Base-by-base conservation (phyloP, 176 grass and related monocot genomes). In the Zea luxurians region DNA sequence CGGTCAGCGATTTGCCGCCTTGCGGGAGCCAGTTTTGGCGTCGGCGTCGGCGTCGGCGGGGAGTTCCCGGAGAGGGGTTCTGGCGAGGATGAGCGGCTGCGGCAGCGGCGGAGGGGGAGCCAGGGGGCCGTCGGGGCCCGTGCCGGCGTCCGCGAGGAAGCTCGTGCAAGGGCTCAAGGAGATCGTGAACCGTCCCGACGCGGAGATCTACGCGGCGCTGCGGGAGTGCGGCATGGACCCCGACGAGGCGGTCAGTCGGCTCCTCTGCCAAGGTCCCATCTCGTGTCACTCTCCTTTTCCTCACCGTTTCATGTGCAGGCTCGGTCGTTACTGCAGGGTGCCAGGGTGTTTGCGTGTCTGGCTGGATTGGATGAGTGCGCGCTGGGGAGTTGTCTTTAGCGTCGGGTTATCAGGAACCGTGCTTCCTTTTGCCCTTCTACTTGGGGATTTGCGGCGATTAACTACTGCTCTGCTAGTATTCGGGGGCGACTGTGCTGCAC, bases 141-240 rank as follows among this genome's bases (percentile, higher is more conserved):
- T 99, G 76, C 92, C 92, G 67, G 78, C 76, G 83, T 74, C 85
- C 71, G 81, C 92, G 61, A 88, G 92, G 89, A 94, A 87, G 78
- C 77, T 99, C 18, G 90, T 99, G 61, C 96, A 95, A 88, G 93
- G 87, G 57, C 84, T 99, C 6, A 99, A 90, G 88, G 96, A 99
- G 92, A 99, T 99, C 86, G 96, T 99, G 55, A 95, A 87, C 86
- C 83, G 92, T 67, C 79, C 96, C 7, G 92, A 99, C 8, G 61
- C 88, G 78, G 96, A 95, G 96, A 99, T 99, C 96, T 99, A 99
- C 80, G 86, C 92, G 47, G 85, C 91, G 89, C 91, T 98, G 52
- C 88, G 90, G 8, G 96, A 99, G 70, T 95, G 96, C 88, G 88
- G 78, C 84, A 99, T 99, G 96, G 88, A 99, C 96, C 90, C 90